These are phyloP conservation scores for Verbena officinalis DNA, from an alignment of 257 asterid genomes.

Conservation along the genomic window DNA sequence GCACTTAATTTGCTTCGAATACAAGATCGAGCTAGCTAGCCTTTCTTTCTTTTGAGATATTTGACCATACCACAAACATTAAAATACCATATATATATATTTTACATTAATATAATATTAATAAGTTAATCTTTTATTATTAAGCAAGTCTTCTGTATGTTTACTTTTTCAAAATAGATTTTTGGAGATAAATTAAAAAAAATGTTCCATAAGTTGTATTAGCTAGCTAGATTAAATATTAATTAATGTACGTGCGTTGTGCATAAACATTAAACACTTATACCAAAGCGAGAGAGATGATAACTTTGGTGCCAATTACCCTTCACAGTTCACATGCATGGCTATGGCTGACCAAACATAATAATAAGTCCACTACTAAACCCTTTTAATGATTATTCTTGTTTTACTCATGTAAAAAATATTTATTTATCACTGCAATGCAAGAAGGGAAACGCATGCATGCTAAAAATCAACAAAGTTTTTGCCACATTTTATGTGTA, in stretches of 20 bases:
- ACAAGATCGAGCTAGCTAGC: conserved; percentile 12
- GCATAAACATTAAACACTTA: too few relatives aligned
- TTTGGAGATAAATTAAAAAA: too few relatives aligned
- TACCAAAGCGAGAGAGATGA: too few relatives aligned
- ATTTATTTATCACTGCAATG: neutral
- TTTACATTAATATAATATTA: too few relatives aligned
- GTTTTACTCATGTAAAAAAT: conserved; percentile 18
- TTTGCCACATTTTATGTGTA: neutral
- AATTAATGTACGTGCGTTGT: too few relatives aligned
- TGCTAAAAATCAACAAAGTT: conserved; percentile 37
- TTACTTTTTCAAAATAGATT: too few relatives aligned
- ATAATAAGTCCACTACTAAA: conserved; percentile 36
- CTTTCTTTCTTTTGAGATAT: conserved; percentile 15
- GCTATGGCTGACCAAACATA: conserved; percentile 40
- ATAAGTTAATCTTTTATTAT: neutral
- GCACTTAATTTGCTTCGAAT: conserved; percentile 22
- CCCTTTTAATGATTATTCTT: conserved; percentile 38
- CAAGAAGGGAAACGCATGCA: conserved; percentile 28
- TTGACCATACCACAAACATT: conserved; percentile 20
- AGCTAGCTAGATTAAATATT: too few relatives aligned
- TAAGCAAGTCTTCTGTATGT: too few relatives aligned
- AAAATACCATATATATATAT: neutral
- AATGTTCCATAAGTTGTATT: too few relatives aligned
- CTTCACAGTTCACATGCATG: too few relatives aligned
- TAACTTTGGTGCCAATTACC: neutral